phyloP scores from a whole-genome alignment of 257 asterid species.

The Forsythia viridissima region DNA sequence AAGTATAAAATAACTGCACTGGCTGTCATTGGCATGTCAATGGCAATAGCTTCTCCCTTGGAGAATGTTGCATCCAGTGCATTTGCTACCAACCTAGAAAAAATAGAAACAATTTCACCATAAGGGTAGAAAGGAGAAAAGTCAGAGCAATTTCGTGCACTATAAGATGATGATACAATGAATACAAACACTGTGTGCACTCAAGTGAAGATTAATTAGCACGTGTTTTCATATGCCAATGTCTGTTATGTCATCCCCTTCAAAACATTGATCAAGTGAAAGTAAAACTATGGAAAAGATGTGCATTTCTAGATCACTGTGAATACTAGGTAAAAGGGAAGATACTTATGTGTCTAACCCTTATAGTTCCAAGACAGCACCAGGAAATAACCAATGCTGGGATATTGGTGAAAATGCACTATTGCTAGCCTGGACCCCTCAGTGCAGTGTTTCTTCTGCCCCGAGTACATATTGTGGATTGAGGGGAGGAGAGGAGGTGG shows the following conservation, averaged over 20 bases:
- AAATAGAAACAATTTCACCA: background rate
- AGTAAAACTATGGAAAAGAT: conserved; percentile 5
- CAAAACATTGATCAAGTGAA: background rate
- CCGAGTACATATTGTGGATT: background rate
- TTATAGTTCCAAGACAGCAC: background rate
- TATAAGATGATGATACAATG: background rate
- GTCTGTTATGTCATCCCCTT: background rate
- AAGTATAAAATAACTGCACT: conserved; percentile 82
- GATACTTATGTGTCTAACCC: background rate
- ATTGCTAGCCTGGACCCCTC: background rate
- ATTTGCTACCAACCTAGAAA: conserved; percentile 85
- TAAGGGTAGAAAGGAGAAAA: background rate
- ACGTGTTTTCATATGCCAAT: background rate
- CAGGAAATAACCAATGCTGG: background rate
- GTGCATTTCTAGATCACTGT: background rate
- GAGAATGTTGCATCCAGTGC: conserved; percentile 63
- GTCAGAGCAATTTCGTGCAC: background rate
- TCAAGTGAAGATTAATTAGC: background rate
- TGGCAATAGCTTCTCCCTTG: conserved; percentile 88
- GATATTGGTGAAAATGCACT: background rate
- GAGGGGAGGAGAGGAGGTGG: background rate
- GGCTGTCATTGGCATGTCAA: conserved; percentile 95
- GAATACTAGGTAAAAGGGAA: background rate
- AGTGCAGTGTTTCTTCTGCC: background rate
- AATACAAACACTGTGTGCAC: background rate